These are phyloP conservation scores for Leishmania mexicana DNA, from an alignment of 208 protist species.

Conservation along the genomic window DNA sequence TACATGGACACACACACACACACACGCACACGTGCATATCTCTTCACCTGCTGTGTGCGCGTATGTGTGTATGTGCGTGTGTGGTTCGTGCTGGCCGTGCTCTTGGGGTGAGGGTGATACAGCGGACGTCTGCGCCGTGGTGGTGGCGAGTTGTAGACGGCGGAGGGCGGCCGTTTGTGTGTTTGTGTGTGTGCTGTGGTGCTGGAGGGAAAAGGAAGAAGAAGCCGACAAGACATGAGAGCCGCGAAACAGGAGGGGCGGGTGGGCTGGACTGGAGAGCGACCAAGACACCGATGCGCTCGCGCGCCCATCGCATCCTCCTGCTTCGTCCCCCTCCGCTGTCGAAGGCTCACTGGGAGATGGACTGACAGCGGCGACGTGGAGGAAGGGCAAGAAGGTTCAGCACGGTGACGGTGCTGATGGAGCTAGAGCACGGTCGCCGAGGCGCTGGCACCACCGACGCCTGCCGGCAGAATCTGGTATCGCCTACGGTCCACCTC, in stretches of 20 bases:
- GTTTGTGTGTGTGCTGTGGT: background rate
- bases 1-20: background rate
- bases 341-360: background rate
- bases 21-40: background rate
- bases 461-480: conserved; percentile 5
- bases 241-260: background rate
- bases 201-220: background rate
- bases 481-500: conserved; percentile 24
- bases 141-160: background rate
- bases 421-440: background rate
- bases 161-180: background rate
- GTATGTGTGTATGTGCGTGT: background rate
- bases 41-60: background rate
- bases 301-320: background rate
- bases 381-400: background rate
- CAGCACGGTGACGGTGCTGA: background rate
- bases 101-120: background rate
- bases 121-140: background rate
- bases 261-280: background rate
- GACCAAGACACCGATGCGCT: background rate
- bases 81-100: background rate
- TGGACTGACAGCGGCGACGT: background rate
- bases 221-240: background rate
- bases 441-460: background rate
- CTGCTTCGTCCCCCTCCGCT: background rate